Base-by-base conservation (phyloP, 169 alveolate species). In the Babesia divergens region DNA sequence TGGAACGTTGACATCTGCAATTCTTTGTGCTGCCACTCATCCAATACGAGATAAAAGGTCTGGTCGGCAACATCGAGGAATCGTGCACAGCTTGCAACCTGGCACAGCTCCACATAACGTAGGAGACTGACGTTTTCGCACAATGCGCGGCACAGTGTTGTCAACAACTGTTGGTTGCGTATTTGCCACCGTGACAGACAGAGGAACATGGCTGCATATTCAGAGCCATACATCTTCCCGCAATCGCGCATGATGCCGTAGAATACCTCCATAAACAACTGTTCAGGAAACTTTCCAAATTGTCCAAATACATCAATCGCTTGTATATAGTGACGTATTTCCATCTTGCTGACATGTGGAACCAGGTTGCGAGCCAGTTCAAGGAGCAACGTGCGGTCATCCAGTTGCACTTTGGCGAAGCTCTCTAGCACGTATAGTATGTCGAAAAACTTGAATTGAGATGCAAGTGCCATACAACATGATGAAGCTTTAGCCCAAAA, bases 1-100 rank as follows among this genome's bases (percentile, higher is more conserved):
- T 88, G 93, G 8, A 82, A 53, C n/a, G 91, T 88, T 53, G 81
- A 43, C 55, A 83, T 53, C 55, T 74, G 55, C 82, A 88, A 49
- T 29, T 88, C 93, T 69, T 88, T 88, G 38, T 43, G 76, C 50
- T 88, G 93, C 79, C 90, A 84, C 34, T 84, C 82, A 67, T 88
- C 93, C 1, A 88, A 40, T 8, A 84, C 82, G 43, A 75, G 64
- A 54, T 74, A 83, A 53, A 88, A 83, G 35, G 85, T 65, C 50
- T 84, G 86, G 49, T 88, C 93, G 18, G 65, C 52, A 11, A 88
- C 66, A 0, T 84, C 89, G 70, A 88, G 47, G 0, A 74, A 49
- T 34, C 91, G 52, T 43, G 82, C 70, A 18, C 80, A 58, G 14
- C 85, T 82, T 35, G 82, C 83, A 26, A 88, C 68, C 44, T 76